Base-by-base conservation (phyloP, 2,329 filamentous ascomycete genomes). In the Proliferodiscus dingleyae region DNA sequence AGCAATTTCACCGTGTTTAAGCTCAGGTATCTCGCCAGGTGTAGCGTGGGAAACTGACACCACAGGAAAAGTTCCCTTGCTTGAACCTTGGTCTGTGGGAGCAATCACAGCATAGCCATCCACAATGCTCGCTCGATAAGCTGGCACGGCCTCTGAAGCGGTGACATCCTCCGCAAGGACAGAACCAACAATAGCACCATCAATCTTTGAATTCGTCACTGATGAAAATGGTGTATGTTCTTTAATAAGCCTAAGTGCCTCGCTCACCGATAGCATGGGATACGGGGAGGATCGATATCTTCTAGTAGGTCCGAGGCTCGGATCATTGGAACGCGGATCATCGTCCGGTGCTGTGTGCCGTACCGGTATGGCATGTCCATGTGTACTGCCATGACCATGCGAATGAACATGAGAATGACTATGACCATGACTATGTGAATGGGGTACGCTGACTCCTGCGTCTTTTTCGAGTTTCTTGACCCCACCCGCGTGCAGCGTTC, bases 61-160 rank as follows among this genome's bases (percentile, higher is more conserved):
- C 11, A 98, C 91, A 0, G 91, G 89, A 61, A 93, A 97, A 1
- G 83, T 69, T 0, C 91, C 90, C 57, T 85, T 87, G 39, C 87
- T 77, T 39, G 76, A 80, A 0, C 63, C 62, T 1, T 76, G 80
- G 32, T 80, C 72, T 23, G 70, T 68, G 43, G 77, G 75, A 5
- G 80, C 83, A 29, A 90, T 81, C 0, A 95, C 78, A 2, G 93
- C 93, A 61, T 98, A 98, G 1, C 93, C 93, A 64, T 98, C 93
- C 1, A 98, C 93, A 32, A 96, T 97, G 62, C 91, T 97, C 15
- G 93, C 93, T 47, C 89, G 76, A 68, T 95, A 98, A 0, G 91
- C 93, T 0, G 93, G 93, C 0, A 98, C 93, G 6, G 85, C 80
- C 63, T 96, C 91, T 3, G 69, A 69, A 0, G 93, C 89, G 30